phyloP scores from a whole-genome alignment of 2,329 filamentous ascomycete genomes.

The Penicillium fuscoglaucum region DNA sequence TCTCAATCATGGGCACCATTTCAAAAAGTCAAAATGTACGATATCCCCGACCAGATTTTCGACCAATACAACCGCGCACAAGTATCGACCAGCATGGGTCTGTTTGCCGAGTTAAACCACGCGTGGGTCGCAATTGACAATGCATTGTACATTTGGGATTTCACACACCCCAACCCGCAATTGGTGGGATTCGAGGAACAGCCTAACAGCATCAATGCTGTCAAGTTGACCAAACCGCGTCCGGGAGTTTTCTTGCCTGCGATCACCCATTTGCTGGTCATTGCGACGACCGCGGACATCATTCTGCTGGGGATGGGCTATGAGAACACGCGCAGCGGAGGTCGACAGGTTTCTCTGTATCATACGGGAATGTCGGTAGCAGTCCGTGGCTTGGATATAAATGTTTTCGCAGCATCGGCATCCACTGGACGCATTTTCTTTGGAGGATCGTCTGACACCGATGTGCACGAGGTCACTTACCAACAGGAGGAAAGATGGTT shows the following conservation, averaged over 20 bases:
- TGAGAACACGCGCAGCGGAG: conserved; percentile 64
- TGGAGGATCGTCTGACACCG: conserved; percentile 73
- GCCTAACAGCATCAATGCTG: conserved; percentile 81
- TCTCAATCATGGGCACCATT: conserved; percentile 80
- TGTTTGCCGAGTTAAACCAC: conserved; percentile 92
- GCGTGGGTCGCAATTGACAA: conserved; percentile 97
- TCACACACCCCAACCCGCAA: conserved; percentile 87
- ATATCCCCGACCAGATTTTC: conserved; percentile 88
- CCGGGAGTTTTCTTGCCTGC: conserved; percentile 80
- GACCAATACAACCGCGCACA: conserved; percentile 87
- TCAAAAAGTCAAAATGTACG: conserved; percentile 80
- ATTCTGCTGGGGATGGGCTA: conserved; percentile 80
- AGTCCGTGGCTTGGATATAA: conserved; percentile 73
- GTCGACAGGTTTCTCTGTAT: conserved; percentile 74
- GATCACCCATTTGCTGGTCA: conserved; percentile 84
- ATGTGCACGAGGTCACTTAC: conserved; percentile 92
- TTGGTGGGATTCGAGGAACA: conserved; percentile 91
- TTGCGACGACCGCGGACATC: conserved; percentile 83
- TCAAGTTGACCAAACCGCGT: conserved; percentile 82
- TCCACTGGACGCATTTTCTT: conserved; percentile 92
- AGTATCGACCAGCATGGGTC: conserved; percentile 87
- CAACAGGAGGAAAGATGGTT: conserved; percentile 99
- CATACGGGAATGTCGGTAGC: conserved; percentile 83
- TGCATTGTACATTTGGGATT: conserved; percentile 96
- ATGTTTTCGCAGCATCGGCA: conserved; percentile 72